Percentiles rank a stretch among this genome's conserved stretches.
phyloP scores from a whole-genome alignment of 2,329 filamentous ascomycete species.

The Epichloe hybrida region DNA sequence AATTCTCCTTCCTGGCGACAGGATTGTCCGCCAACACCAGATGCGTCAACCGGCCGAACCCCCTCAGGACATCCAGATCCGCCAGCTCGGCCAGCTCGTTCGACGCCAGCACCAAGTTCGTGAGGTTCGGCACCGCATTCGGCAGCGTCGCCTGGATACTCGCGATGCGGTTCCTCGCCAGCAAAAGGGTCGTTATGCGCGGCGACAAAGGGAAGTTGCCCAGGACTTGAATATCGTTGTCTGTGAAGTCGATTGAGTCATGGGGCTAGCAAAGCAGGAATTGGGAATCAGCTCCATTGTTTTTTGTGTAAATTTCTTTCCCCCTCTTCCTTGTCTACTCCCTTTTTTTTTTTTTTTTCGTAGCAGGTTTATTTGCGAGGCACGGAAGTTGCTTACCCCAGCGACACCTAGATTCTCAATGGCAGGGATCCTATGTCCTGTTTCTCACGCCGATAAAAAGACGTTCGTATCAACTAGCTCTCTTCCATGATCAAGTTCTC shows the following conservation, averaged over 20 bases:
- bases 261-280: constrained; percentile 48
- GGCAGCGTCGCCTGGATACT: constrained; percentile 66
- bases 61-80: constrained; percentile 69
- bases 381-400: constrained; percentile 46
- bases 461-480: constrained; percentile 71
- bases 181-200: constrained; percentile 72
- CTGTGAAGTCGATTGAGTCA: constrained; percentile 95
- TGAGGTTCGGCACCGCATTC: constrained; percentile 67
- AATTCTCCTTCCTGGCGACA: constrained; percentile 86
- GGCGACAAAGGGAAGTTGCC: constrained; percentile 89
- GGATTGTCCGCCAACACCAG: constrained; percentile 77
- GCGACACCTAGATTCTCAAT: constrained; percentile 98
- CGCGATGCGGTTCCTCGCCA: constrained; percentile 78
- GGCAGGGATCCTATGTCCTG: constrained; percentile 93
- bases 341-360: neutral
- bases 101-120: constrained; percentile 66
- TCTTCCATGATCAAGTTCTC: constrained; percentile 33
- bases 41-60: constrained; percentile 61
- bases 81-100: constrained; percentile 76
- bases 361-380: neutral
- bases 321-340: neutral
- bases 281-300: neutral
- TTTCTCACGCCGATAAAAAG: constrained; percentile 27
- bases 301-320: neutral
- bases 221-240: constrained; percentile 86